These are phyloP conservation scores for Cladosporium sp. DNA, from an alignment of 2,329 filamentous ascomycete species.

Conservation along the genomic window DNA sequence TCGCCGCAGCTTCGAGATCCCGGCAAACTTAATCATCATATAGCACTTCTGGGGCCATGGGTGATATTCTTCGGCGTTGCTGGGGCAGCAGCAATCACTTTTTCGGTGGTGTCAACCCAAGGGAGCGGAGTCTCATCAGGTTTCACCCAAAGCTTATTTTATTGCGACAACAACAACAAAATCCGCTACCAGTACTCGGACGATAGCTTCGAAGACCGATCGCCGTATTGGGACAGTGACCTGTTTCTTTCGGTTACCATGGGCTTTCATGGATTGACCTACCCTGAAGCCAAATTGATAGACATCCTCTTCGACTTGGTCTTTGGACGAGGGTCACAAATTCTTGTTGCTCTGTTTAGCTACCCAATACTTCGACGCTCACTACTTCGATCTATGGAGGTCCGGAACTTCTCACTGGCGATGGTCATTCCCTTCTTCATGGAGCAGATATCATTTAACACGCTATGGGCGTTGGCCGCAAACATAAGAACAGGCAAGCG, in stretches of 20 bases:
- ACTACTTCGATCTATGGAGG: not conserved
- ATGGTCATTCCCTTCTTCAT: not conserved
- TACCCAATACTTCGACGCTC: not conserved
- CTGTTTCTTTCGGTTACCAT: conserved; percentile 16
- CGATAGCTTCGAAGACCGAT: not conserved
- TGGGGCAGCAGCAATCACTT: not conserved
- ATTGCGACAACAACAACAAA: not conserved
- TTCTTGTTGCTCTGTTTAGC: not conserved
- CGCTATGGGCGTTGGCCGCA: not conserved
- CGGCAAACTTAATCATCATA: not conserved
- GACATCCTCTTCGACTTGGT: not conserved
- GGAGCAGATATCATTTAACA: not conserved
- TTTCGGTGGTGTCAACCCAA: not conserved
- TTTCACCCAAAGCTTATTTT: not conserved
- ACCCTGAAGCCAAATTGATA: not conserved
- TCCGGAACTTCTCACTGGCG: not conserved
- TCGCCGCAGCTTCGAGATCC: not conserved
- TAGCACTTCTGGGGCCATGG: not conserved
- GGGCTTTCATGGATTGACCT: conserved; percentile 7
- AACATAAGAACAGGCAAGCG: not conserved
- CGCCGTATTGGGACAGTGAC: conserved; percentile 12
- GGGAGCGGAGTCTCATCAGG: not conserved
- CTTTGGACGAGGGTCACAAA: not conserved
- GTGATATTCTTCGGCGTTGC: not conserved
- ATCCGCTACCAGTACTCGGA: not conserved